Percentiles rank a stretch among this genome's conserved stretches.
Conservation (phyloP, 495 filamentous ascomycete species). For the Penicillium dipodomyicola region DNA sequence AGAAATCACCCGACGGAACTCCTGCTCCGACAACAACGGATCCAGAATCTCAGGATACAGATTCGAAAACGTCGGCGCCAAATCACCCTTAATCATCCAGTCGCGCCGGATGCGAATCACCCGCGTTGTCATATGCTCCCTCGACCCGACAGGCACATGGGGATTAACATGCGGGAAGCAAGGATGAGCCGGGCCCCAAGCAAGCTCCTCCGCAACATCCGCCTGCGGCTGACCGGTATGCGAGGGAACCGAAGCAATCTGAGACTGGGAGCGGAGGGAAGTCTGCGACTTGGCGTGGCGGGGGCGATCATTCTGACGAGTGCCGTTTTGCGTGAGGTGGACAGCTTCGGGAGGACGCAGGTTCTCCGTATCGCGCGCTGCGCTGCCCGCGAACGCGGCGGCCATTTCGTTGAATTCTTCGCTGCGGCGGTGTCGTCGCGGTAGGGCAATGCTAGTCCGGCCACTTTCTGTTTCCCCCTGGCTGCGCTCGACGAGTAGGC, state of each 20-base stretch:
- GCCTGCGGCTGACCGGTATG: conserved; percentile 44
- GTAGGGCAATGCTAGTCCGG: conserved; percentile 66
- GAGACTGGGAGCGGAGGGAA: conserved; percentile 43
- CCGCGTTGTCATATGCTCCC: conserved; percentile 71
- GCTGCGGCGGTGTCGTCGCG: conserved; percentile 51
- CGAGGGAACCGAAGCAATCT: conserved; percentile 43
- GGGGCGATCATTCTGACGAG: conserved; percentile 27
- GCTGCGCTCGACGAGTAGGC: conserved; percentile 64
- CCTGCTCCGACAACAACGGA: conserved; percentile 72
- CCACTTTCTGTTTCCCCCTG: conserved; percentile 54
- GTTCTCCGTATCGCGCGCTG: conserved; percentile 30
- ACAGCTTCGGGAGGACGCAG: conserved; percentile 36
- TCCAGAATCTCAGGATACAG: conserved; percentile 94
- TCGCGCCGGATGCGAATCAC: conserved; percentile 89
- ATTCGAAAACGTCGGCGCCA: conserved; percentile 91
- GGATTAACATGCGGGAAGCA: conserved; percentile 93
- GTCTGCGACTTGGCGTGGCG: conserved; percentile 41
- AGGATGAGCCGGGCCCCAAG: conserved; percentile 86
- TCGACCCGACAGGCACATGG: conserved; percentile 74
- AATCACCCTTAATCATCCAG: conserved; percentile 84
- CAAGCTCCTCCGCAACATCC: conserved; percentile 49
- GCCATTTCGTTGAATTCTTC: conserved; percentile 43
- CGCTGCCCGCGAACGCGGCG: conserved; percentile 39
- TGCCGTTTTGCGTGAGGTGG: conserved; percentile 30
- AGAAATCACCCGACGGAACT: conserved; percentile 76